Evolutionary conservation across 148 eudicot species (phyloP).

Genomic region (Nyssa sinensis): DNA sequence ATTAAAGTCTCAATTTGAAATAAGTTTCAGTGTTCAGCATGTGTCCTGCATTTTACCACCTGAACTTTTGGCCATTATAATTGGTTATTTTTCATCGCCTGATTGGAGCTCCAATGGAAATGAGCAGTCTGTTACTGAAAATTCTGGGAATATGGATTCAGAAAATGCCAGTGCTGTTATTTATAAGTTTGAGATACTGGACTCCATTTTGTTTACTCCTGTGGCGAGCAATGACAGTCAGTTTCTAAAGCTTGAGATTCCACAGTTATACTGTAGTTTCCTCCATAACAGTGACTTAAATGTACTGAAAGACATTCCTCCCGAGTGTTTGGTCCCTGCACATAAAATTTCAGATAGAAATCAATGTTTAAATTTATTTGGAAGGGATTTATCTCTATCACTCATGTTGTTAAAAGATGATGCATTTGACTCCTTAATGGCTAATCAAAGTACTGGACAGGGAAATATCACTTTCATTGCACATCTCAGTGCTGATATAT

Average conservation of each 20-base stretch:
- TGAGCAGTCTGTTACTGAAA: conserved; percentile 20
- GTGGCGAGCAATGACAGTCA: conserved; percentile 38
- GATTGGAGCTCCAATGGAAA: conserved; percentile 51
- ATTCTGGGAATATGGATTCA: conserved; percentile 16
- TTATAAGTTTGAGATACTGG: conserved; percentile 68
- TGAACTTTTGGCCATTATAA: conserved; percentile 65
- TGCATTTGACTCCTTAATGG: conserved; percentile 22
- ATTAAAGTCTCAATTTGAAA: conserved; percentile 40
- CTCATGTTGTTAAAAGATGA: conserved; percentile 35
- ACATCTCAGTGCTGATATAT: conserved; percentile 60
- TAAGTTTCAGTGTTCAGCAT: conserved; percentile 72
- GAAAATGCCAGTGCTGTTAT: conserved; percentile 20
- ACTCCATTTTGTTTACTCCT: conserved; percentile 60
- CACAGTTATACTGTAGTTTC: conserved; percentile 54
- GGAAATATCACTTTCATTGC: conserved; percentile 40
- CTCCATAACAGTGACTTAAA: conserved; percentile 42
- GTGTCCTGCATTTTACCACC: conserved; percentile 79
- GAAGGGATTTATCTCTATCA: conserved; percentile 57
- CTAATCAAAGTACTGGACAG: conserved; percentile 21
- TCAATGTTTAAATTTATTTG: conserved; percentile 62
- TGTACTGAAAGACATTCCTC: conserved; percentile 38
- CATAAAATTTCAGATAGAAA: conserved; percentile 44
- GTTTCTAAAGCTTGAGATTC: conserved; percentile 64
- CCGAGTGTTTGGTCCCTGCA: conserved; percentile 48
- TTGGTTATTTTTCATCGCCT: conserved; percentile 80